Evolutionary conservation across 2,329 filamentous ascomycete species (phyloP).

Genomic region (Cephalotrichum gorgonifer): DNA sequence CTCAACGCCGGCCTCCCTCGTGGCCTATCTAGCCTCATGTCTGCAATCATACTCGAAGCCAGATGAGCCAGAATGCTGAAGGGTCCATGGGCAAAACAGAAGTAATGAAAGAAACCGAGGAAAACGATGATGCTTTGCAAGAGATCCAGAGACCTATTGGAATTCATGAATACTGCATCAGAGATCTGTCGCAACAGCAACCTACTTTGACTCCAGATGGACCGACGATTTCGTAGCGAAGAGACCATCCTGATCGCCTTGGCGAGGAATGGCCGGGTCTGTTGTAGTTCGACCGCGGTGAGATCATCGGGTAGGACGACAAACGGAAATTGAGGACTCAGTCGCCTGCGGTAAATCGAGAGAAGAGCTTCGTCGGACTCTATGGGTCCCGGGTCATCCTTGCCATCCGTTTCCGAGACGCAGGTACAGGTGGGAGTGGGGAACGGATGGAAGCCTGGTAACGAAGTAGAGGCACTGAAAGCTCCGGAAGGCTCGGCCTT

Average conservation of each 20-base stretch:
- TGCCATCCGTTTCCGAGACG: constrained; percentile 4
- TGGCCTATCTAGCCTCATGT: constrained; percentile 8
- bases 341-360: constrained; percentile 7
- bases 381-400: constrained; percentile 4
- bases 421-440: constrained; percentile 9
- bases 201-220: constrained; percentile 8
- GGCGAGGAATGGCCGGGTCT: constrained; percentile 8
- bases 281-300: constrained; percentile 6
- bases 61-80: constrained; percentile 7
- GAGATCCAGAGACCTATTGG: constrained; percentile 7
- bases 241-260: constrained; percentile 8
- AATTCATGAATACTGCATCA: constrained; percentile 5
- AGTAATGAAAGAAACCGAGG: constrained; percentile 9
- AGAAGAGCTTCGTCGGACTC: constrained; percentile 8
- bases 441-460: constrained; percentile 8
- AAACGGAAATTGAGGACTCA: constrained; percentile 9
- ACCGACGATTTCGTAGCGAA: constrained; percentile 7
- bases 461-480: constrained; percentile 4
- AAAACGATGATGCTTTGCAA: constrained; percentile 8
- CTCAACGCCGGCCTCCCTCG: constrained; percentile 2
- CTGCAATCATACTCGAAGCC: constrained; percentile 8
- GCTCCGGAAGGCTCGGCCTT: constrained; percentile 5
- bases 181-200: constrained; percentile 7
- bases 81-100: constrained; percentile 9
- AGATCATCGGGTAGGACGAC: constrained; percentile 7